Evolutionary conservation across 2,329 filamentous ascomycete species (phyloP), one percentile per base, ranked within the genome.

Genomic region (Massarina eburnea): DNA sequence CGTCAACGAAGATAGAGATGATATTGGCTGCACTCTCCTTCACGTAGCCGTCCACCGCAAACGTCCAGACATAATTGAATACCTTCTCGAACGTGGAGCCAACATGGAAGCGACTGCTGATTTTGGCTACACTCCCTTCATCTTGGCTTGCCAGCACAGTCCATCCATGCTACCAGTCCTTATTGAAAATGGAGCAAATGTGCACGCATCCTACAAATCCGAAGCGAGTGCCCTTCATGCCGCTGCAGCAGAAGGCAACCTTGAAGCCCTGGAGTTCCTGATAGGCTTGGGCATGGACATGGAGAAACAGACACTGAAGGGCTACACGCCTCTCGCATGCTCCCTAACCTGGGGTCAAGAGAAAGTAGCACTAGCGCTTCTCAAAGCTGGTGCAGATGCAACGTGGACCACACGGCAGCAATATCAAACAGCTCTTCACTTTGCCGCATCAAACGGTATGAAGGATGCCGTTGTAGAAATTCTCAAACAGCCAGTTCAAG

Each of bases 41-140:
- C 58, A 61, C 37, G 50, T 54, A 8, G 58, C 55, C 1, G 40
- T 46, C 6, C 34, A 49, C 5, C 37, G 49, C 18, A 41, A 48
- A 8, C 38, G 80, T 79, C 59, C 84, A 86, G 27, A 95, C 78
- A 49, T 79, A 78, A 49, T 88, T 82, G 61, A 96, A 84, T 71
- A 95, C 87, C 42, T 91, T 82, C 68, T 95, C 88, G 18, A 95
- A 75, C 17, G 80, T 77, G 17, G 76, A n/a, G 46, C 46, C 14
- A 39, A 57, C 39, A 46, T 60, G 15, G 50, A 60, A 30, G 40
- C 46, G 5, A 39, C 15, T 2, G 43, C 52, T 30, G 22, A 41
- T 8, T 38, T 37, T 20, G 53, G 53, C 6, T 36, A 44, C 8
- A 57, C 55, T 2, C 57, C 58, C 5, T 49, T 61, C 30, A 45